Evolutionary conservation across 2,329 filamentous ascomycete genomes (phyloP).

Genomic region (Polytolypa hystricis): DNA sequence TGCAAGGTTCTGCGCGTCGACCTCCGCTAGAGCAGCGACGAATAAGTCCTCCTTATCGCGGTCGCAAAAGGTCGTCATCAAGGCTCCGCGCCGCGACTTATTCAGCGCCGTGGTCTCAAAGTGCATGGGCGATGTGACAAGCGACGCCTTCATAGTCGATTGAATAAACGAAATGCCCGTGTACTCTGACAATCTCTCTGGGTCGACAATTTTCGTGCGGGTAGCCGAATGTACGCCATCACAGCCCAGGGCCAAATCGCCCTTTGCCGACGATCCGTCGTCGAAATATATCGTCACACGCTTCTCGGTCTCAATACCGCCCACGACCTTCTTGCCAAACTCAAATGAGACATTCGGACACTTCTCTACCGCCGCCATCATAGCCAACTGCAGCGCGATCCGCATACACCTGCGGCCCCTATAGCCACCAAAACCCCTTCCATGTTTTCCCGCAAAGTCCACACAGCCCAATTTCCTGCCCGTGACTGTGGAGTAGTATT

Average conservation of each 20-base stretch:
- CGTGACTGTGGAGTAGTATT: conserved; percentile 32
- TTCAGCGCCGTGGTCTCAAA: conserved; percentile 32
- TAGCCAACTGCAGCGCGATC: conserved; percentile 29
- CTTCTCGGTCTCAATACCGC: conserved; percentile 23
- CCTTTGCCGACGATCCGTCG: conserved; percentile 24
- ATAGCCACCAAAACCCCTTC: conserved; percentile 29
- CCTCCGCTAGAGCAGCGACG: conserved; percentile 29
- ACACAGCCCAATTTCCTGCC: conserved; percentile 28
- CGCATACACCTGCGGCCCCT: conserved; percentile 33
- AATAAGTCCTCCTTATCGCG: conserved; percentile 27
- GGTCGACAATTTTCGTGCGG: conserved; percentile 28
- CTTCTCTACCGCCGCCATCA: conserved; percentile 29
- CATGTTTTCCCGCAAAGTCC: conserved; percentile 27
- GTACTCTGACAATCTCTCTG: conserved; percentile 25
- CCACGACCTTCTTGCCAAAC: conserved; percentile 32
- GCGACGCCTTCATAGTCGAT: conserved; percentile 20
- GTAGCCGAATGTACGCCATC: conserved; percentile 33
- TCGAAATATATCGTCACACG: conserved; percentile 26
- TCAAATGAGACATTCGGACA: conserved; percentile 27
- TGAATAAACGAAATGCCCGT: conserved; percentile 32
- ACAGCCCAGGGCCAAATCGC: conserved; percentile 29
- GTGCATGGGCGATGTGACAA: conserved; percentile 20
- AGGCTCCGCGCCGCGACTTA: conserved; percentile 26
- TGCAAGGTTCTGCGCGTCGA: conserved; percentile 20
- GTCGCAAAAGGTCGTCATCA: conserved; percentile 32